Base-by-base conservation (phyloP, 176 grass and related monocot genomes). In the Carex kokanica region DNA sequence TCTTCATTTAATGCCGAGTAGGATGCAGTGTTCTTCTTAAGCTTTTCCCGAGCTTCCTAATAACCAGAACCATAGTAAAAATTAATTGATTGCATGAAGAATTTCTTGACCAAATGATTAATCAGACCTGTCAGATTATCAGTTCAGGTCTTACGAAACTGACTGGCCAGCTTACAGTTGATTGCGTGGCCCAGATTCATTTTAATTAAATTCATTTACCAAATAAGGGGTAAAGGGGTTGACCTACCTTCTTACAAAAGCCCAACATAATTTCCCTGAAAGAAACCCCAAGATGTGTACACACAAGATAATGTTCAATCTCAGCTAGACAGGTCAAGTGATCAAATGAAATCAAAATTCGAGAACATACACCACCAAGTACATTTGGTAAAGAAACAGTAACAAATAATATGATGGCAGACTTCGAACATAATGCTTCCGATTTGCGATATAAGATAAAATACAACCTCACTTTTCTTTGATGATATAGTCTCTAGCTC, bases 1-100 rank as follows among this genome's bases (percentile, higher is more conserved):
- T 95, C 92, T 85, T 97, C 92, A 62, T 98, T 90, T 83, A 98
- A 88, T 18, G 92, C 95, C 61, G 95, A 95, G 78, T 81, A 87
- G 23, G 86, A 87, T 66, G 89, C 88, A 64, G 78, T 80, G 74
- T 80, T 58, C 40, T 84, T 82, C 85, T 65, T 84, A 21, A 36
- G 74, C 71, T 86, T 84, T 80, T 88, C 91, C 78, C 61, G 47
- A 69, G 64, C 79, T 60, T 86, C 92, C 95, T 98, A 88, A 41
- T 83, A 74, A 64, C 60, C 18, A 81, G 21, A 52, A 58, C 60
- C 2, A 6, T 45, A 18, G 16, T 78, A 7, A 85, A n/a, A 81
- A 32, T 60, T 83, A 56, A 65, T 8, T 78, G 24, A 60, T 36
- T 9, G 45, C n/a, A 75, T 31, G 68, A 55, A 84, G 41, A 54